These are phyloP conservation scores for Leptodermis oblonga DNA, from an alignment of 257 asterid species.

Conservation along the genomic window DNA sequence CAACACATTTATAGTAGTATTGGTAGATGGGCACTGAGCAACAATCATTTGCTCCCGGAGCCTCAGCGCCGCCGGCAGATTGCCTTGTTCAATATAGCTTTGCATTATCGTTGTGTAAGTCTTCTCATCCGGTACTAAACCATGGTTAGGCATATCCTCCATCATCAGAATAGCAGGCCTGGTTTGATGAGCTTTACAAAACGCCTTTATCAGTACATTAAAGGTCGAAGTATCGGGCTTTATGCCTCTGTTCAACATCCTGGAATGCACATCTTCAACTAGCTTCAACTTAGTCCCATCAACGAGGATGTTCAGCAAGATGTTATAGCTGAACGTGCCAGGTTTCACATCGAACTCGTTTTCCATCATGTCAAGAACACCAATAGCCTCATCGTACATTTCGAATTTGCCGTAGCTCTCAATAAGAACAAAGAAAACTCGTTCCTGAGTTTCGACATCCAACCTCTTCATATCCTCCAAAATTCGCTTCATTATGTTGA, in stretches of 20 bases:
- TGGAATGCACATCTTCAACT: slow-evolving; percentile 71
- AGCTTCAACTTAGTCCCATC: slow-evolving; percentile 73
- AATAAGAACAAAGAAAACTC: slow-evolving; percentile 56
- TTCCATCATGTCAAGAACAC: slow-evolving; percentile 65
- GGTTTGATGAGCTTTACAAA: slow-evolving; percentile 85
- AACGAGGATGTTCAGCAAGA: slow-evolving; percentile 75
- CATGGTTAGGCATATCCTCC: slow-evolving; percentile 84
- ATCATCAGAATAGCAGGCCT: slow-evolving; percentile 86
- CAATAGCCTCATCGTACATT: slow-evolving; percentile 59
- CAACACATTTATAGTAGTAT: slow-evolving; percentile 65
- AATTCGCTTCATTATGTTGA: slow-evolving; percentile 45
- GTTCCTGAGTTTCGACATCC: slow-evolving; percentile 38
- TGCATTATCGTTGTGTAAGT: slow-evolving; percentile 85
- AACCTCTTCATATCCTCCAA: slow-evolving; percentile 59
- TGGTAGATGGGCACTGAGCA: slow-evolving; percentile 51
- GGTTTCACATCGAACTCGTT: slow-evolving; percentile 55
- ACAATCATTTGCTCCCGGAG: slow-evolving; percentile 73
- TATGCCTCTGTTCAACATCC: slow-evolving; percentile 48
- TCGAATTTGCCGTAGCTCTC: slow-evolving; percentile 65
- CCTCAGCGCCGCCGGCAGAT: slow-evolving; percentile 75
- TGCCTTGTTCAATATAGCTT: slow-evolving; percentile 79
- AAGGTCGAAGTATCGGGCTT: slow-evolving; percentile 79
- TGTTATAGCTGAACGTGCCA: slow-evolving; percentile 53
- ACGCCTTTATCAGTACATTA: slow-evolving; percentile 77
- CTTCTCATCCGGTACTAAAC: slow-evolving; percentile 76